Conservation (phyloP, 2,329 filamentous ascomycete species). For the Cercospora canescens region DNA sequence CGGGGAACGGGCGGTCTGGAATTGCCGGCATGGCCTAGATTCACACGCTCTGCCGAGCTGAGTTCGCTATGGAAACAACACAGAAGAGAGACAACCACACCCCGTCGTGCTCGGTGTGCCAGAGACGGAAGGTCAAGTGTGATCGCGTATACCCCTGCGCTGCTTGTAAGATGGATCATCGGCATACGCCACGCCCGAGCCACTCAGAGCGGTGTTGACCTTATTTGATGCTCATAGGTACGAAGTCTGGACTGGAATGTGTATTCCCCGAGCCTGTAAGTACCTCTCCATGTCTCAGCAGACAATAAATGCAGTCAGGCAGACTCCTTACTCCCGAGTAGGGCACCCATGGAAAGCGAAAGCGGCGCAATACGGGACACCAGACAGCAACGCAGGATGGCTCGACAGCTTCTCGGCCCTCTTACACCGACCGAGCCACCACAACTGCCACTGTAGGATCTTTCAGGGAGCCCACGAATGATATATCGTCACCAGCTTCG, state of each 20-base stretch:
- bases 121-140: constrained; percentile 30
- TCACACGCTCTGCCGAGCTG: constrained; percentile 1
- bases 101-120: constrained; percentile 30
- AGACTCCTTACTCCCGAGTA: constrained; percentile 14
- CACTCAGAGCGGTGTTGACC: neutral
- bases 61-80: constrained; percentile 1
- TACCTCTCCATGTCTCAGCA: neutral
- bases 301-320: neutral
- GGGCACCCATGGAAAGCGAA: constrained; percentile 23
- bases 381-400: constrained; percentile 5
- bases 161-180: constrained; percentile 3
- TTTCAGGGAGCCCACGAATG: constrained; percentile 8
- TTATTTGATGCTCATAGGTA: neutral
- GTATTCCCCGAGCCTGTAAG: constrained; percentile 8
- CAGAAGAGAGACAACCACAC: constrained; percentile 30
- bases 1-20: neutral
- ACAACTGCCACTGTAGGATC: constrained; percentile 9
- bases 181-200: neutral
- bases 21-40: constrained; percentile 5
- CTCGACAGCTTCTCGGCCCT: neutral
- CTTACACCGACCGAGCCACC: constrained; percentile 12
- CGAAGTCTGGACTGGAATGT: constrained; percentile 30
- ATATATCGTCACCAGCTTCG: constrained; percentile 20
- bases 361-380: constrained; percentile 18
- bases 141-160: constrained; percentile 21